Percentiles rank a stretch among this genome's conserved stretches.
These are phyloP conservation scores for Aspergillus fumigatus DNA, from an alignment of 2,329 filamentous ascomycete species.

Conservation along the genomic window DNA sequence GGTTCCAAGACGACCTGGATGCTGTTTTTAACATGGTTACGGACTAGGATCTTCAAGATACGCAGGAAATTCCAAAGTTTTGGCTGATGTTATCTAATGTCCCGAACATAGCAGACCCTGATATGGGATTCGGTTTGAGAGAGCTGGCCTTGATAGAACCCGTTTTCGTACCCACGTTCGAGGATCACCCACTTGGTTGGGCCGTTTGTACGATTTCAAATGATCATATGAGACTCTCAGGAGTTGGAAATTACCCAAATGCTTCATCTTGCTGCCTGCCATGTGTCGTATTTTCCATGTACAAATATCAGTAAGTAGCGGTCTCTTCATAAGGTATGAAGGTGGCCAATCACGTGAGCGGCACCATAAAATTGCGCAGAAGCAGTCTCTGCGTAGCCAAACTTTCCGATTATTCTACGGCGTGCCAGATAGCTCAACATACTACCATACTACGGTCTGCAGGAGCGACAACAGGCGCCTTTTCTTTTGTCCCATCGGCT, in stretches of 20 bases:
- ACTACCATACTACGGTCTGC: conserved; percentile 31
- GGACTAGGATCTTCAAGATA: conserved; percentile 52
- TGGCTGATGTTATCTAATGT: conserved; percentile 12
- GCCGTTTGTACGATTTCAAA: background rate
- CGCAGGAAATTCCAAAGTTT: conserved; percentile 32
- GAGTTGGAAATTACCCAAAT: background rate
- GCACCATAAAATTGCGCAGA: conserved; percentile 16
- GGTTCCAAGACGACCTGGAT: conserved; percentile 45
- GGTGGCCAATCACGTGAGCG: background rate
- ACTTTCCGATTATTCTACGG: conserved; percentile 12
- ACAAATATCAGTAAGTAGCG: background rate
- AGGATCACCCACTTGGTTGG: background rate
- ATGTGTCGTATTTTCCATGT: background rate
- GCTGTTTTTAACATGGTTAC: conserved; percentile 54
- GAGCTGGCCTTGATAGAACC: background rate
- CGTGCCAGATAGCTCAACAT: conserved; percentile 11
- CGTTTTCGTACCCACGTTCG: background rate
- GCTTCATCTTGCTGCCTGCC: background rate
- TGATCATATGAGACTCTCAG: background rate
- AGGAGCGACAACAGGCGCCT: conserved; percentile 32
- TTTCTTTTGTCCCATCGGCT: conserved; percentile 16
- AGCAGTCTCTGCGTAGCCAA: conserved; percentile 17
- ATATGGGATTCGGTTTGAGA: background rate
- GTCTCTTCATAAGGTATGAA: background rate
- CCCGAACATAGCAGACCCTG: background rate